Evolutionary conservation across 1,139 yeast species (phyloP).

Genomic region (Kodamaea plutei): DNA sequence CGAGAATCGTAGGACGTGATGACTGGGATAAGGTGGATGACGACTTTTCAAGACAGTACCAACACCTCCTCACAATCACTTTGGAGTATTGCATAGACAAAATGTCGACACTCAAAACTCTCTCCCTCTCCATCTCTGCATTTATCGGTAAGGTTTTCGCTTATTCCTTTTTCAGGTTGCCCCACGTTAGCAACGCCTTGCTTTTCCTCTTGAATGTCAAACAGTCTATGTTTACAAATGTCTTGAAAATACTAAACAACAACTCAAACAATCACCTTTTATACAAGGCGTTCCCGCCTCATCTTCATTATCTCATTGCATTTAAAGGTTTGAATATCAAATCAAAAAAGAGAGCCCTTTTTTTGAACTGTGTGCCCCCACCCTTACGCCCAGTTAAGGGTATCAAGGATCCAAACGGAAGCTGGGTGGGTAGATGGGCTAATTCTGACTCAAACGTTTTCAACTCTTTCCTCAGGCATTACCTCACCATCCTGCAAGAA

Average conservation of each 20-base stretch:
- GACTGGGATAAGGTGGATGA: constrained; percentile 52
- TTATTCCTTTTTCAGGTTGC: constrained; percentile 55
- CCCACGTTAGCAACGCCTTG: constrained; percentile 59
- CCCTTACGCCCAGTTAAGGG: constrained; percentile 55
- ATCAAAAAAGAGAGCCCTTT: constrained; percentile 22
- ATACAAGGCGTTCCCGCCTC: constrained; percentile 30
- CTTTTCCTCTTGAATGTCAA: constrained; percentile 59
- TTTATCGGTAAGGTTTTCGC: constrained; percentile 82
- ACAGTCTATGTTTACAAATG: constrained; percentile 27
- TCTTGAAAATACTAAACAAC: constrained; percentile 3
- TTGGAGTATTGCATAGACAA: constrained; percentile 52
- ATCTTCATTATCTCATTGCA: constrained; percentile 34
- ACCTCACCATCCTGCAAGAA: constrained; percentile 35
- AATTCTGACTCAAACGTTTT: constrained; percentile 61
- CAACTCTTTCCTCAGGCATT: constrained; percentile 72
- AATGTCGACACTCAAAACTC: constrained; percentile 47
- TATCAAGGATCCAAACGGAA: constrained; percentile 56
- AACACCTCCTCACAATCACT: constrained; percentile 45
- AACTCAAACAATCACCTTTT: constrained; percentile 3
- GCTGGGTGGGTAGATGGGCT: constrained; percentile 60
- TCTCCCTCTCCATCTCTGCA: constrained; percentile 61
- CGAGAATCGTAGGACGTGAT: constrained; percentile 56
- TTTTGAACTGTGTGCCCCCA: constrained; percentile 40
- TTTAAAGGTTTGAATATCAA: constrained; percentile 28
- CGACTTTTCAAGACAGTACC: constrained; percentile 23